These are phyloP conservation scores for Blastobotrys elegans DNA, from an alignment of 1,139 yeast species.

Conservation along the genomic window DNA sequence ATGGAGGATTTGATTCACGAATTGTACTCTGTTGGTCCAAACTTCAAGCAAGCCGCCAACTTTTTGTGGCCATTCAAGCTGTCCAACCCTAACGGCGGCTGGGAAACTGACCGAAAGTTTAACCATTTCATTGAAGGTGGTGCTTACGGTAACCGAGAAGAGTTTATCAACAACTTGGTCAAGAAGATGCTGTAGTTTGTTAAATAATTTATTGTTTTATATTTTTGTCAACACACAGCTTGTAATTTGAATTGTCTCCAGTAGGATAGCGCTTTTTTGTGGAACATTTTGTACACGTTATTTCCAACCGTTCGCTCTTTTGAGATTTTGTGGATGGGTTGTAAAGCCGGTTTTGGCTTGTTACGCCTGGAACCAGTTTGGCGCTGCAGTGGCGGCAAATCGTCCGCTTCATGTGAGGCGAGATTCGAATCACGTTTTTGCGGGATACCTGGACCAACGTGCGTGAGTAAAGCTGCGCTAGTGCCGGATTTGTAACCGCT, in stretches of 20 bases:
- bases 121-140: constrained; percentile 99
- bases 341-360: constrained; percentile 34
- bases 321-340: constrained; percentile 26
- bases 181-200: constrained; percentile 43
- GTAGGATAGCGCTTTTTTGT: constrained; percentile 37
- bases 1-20: constrained; percentile 98
- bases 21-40: constrained; percentile 97
- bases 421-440: constrained; percentile 55
- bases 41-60: constrained; percentile 99
- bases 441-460: constrained; percentile 46
- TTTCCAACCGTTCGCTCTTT: constrained; percentile 30
- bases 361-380: constrained; percentile 45
- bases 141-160: constrained; percentile 99
- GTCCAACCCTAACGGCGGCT: constrained; percentile 97
- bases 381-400: constrained; percentile 57
- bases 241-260: constrained; percentile 35
- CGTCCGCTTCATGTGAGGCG: constrained; percentile 57
- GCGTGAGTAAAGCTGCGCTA: constrained; percentile 46
- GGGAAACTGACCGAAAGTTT: constrained; percentile 99
- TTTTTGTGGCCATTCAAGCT: constrained; percentile 99
- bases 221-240: constrained; percentile 25
- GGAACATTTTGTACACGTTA: constrained; percentile 37
- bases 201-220: not conserved
- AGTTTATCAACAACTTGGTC: constrained; percentile 93
- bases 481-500: constrained; percentile 14